Conservation (phyloP, 345 rosid genomes). For the Eucalyptus victrix region DNA sequence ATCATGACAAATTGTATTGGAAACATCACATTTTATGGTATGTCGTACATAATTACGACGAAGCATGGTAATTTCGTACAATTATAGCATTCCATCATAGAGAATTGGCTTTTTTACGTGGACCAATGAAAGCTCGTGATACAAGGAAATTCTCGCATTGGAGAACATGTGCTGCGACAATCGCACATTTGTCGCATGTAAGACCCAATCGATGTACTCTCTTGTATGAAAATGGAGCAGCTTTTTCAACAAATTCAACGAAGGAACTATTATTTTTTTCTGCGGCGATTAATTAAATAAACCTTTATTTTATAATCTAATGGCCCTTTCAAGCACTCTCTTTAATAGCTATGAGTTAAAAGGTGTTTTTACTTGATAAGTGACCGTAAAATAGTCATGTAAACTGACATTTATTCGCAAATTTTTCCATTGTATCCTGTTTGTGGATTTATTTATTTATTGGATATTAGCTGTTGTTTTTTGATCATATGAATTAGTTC, state of each 20-base stretch:
- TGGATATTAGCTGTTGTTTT: background rate
- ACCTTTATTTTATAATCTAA: background rate
- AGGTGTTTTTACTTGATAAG: background rate
- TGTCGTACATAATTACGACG: background rate
- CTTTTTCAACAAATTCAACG: background rate
- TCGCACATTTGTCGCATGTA: background rate
- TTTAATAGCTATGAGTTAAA: background rate
- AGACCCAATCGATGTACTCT: background rate
- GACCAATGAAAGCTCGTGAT: background rate
- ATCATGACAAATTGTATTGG: background rate
- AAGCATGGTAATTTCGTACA: background rate
- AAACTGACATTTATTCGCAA: background rate
- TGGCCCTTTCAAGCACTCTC: background rate
- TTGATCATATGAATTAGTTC: background rate
- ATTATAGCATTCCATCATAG: background rate
- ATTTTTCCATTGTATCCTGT: background rate
- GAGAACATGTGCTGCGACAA: background rate
- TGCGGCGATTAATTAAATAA: background rate
- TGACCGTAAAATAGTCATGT: background rate
- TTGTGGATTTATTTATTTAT: background rate
- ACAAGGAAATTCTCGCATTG: background rate
- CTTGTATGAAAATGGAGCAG: background rate
- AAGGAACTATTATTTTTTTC: background rate
- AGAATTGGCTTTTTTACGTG: background rate
- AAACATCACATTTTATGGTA: background rate